Conservation (phyloP, 1,139 yeast species). For the Taphrina flavorubra region DNA sequence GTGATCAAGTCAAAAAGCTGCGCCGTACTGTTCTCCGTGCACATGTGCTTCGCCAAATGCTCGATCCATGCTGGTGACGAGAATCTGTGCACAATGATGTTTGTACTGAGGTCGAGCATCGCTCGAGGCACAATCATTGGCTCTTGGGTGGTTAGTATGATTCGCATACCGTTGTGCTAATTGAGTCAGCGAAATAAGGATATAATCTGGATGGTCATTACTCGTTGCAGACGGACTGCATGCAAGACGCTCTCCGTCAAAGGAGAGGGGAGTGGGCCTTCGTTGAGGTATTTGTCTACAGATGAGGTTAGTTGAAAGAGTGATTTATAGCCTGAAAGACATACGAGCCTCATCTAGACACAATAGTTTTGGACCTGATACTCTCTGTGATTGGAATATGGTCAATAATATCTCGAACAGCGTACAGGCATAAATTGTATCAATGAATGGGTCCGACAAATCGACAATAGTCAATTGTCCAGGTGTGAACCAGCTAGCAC, state of each 20-base stretch:
- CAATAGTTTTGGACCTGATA: not conserved
- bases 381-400: not conserved
- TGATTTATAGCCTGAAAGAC: not conserved
- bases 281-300: not conserved
- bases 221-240: conserved; percentile 3
- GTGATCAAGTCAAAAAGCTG: not conserved
- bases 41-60: not conserved
- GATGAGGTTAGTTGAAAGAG: not conserved
- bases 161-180: conserved; percentile 9
- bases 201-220: not conserved
- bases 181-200: not conserved
- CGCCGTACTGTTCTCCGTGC: not conserved
- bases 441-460: conserved; percentile 5
- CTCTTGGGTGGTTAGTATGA: conserved; percentile 1
- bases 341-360: conserved; percentile 9
- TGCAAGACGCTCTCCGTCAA: conserved; percentile 5
- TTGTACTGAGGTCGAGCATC: conserved; percentile 8
- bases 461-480: conserved; percentile 3
- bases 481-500: not conserved
- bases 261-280: not conserved
- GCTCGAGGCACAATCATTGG: conserved; percentile 4
- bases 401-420: conserved; percentile 1
- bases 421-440: not conserved
- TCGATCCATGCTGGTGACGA: conserved; percentile 8
- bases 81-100: conserved; percentile 3